Percentiles rank a stretch among this genome's conserved stretches.
These are phyloP conservation scores for Suillus placidus DNA, from an alignment of 768 basidiomycete species.

Conservation along the genomic window DNA sequence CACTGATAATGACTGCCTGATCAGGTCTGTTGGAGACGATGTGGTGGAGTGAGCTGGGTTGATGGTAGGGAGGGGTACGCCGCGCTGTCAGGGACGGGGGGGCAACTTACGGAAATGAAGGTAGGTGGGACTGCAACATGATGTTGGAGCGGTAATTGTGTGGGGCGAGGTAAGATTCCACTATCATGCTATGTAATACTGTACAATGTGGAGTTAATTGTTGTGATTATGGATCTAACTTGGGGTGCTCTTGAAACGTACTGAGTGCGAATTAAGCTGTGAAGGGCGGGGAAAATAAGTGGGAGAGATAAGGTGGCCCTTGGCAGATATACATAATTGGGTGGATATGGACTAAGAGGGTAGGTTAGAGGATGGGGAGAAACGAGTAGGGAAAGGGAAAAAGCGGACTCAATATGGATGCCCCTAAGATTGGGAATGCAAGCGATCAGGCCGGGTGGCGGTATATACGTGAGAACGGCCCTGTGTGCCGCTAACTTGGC, in stretches of 20 bases:
- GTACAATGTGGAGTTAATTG: conserved; percentile 9
- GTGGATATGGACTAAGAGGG: too few relatives aligned
- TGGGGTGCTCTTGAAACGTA: neutral
- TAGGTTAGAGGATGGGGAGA: too few relatives aligned
- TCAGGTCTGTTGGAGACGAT: conserved; percentile 26
- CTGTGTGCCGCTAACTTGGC: conserved; percentile 13
- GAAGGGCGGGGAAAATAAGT: conserved; percentile 2
- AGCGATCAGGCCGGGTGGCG: conserved; percentile 6
- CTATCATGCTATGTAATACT: conserved; percentile 10
- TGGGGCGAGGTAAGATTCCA: conserved; percentile 5
- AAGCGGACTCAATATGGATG: neutral
- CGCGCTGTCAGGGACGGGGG: neutral
- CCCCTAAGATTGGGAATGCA: conserved; percentile 2
- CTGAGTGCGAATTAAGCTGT: conserved; percentile 8
- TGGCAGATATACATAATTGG: neutral
- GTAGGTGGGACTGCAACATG: neutral
- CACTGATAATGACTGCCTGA: conserved; percentile 17
- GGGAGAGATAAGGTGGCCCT: neutral
- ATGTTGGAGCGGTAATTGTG: conserved; percentile 5
- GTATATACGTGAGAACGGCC: conserved; percentile 6
- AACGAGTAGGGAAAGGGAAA: too few relatives aligned
- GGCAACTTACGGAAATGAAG: conserved; percentile 42
- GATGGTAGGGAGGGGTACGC: neutral
- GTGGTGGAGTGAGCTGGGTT: conserved; percentile 43
- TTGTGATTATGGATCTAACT: conserved; percentile 2